A percentile compares a stretch with the other conserved stretches of the same genome.
Conservation (phyloP, 2,329 filamentous ascomycete species). For the Elsinoe perseae region DNA sequence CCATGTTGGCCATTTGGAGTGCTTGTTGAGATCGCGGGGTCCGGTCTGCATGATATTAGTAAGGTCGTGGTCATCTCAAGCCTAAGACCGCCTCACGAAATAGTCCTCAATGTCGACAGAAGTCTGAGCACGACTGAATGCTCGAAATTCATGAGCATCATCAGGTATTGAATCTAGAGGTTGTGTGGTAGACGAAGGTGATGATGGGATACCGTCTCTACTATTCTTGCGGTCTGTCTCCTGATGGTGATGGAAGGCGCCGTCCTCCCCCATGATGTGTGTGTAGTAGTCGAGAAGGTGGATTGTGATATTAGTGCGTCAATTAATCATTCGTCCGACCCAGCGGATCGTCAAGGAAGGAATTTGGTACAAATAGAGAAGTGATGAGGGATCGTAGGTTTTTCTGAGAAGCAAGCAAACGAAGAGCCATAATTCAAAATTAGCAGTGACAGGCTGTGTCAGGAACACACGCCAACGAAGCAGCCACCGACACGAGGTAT, state of each 20-base stretch:
- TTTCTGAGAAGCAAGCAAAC: not conserved
- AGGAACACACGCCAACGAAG: slow-evolving; percentile 10
- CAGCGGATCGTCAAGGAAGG: not conserved
- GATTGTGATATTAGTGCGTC: not conserved
- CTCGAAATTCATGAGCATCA: slow-evolving; percentile 6
- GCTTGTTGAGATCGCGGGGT: slow-evolving; percentile 61
- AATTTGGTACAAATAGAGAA: not conserved
- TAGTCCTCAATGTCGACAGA: slow-evolving; percentile 27
- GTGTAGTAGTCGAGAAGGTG: not conserved
- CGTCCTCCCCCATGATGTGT: slow-evolving; percentile 4
- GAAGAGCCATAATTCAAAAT: not conserved
- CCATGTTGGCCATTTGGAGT: slow-evolving; percentile 71
- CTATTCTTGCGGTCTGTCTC: not conserved
- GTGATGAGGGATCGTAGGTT: not conserved
- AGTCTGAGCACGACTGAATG: slow-evolving; percentile 18
- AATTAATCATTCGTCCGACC: not conserved
- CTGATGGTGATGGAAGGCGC: not conserved
- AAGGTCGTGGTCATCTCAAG: not conserved
- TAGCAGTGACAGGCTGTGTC: slow-evolving; percentile 9
- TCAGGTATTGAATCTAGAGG: slow-evolving; percentile 5
- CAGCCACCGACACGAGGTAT: slow-evolving; percentile 10
- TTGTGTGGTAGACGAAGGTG: slow-evolving; percentile 7
- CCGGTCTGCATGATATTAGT: slow-evolving; percentile 29
- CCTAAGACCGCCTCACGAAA: slow-evolving; percentile 18
- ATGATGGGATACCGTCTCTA: not conserved